phyloP scores from a whole-genome alignment of 495 filamentous ascomycete genomes.

The Immersiella caudata region DNA sequence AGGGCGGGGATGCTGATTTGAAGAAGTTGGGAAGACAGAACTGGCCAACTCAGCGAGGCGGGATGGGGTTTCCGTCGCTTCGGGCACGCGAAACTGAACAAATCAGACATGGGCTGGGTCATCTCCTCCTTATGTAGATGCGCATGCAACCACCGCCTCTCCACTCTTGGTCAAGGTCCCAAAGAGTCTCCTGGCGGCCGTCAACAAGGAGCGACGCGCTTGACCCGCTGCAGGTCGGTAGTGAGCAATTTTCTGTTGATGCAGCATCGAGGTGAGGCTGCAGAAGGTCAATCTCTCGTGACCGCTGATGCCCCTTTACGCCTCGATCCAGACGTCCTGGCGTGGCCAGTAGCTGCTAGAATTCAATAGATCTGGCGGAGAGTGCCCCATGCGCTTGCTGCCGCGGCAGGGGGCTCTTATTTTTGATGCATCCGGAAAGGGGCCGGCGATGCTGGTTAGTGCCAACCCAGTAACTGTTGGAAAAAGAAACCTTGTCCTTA shows the following conservation, averaged over 20 bases:
- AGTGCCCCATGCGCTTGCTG: conserved; percentile 5
- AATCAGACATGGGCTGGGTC: conserved; percentile 17
- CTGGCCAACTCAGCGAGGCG: neutral
- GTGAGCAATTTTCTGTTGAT: conserved; percentile 13
- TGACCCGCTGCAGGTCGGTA: neutral
- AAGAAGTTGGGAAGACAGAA: neutral
- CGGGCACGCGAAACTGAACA: conserved; percentile 17
- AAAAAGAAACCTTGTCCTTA: conserved; percentile 14
- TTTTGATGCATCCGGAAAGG: conserved; percentile 26
- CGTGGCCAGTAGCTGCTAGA: conserved; percentile 6
- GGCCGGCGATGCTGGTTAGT: conserved; percentile 18
- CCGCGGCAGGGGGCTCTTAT: conserved; percentile 9
- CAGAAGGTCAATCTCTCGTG: conserved; percentile 20
- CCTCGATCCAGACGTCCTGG: neutral
- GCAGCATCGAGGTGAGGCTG: conserved; percentile 11
- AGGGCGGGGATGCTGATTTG: neutral
- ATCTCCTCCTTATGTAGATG: conserved; percentile 23
- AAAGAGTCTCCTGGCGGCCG: neutral
- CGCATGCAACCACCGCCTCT: conserved; percentile 16
- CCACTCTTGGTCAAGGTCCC: neutral
- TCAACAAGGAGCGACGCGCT: conserved; percentile 10
- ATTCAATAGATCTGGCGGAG: conserved; percentile 14
- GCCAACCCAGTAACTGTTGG: conserved; percentile 18
- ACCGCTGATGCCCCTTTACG: conserved; percentile 14
- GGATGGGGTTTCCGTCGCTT: conserved; percentile 11